Percentiles rank a stretch among this genome's conserved stretches.
These are phyloP conservation scores for Coemansia sp. DNA, from an alignment of 192 early-diverging fungal genomes.

Conservation along the genomic window DNA sequence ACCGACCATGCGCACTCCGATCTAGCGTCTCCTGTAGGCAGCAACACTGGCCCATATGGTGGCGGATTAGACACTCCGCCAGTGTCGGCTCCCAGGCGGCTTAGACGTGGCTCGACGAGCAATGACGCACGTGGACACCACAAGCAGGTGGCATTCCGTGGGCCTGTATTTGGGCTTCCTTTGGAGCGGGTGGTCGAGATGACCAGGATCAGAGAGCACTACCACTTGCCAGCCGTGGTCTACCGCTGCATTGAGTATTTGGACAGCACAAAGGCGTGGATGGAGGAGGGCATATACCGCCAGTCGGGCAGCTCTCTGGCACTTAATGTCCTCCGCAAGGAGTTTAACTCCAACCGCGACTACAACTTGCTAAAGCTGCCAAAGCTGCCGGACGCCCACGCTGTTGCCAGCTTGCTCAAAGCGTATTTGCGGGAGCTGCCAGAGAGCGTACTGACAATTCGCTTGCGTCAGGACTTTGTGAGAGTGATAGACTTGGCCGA, in stretches of 20 bases:
- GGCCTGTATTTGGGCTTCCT: conserved; percentile 78
- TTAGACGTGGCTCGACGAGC: conserved; percentile 43
- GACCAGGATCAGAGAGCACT: conserved; percentile 67
- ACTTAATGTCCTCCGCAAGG: conserved; percentile 71
- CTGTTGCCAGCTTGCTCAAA: conserved; percentile 87
- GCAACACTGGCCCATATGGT: conserved; percentile 7
- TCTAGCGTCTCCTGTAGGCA: conserved; percentile 2
- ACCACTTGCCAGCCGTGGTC: conserved; percentile 84
- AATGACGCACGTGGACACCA: conserved; percentile 14
- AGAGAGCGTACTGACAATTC: conserved; percentile 80
- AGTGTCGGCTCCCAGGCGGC: conserved; percentile 23
- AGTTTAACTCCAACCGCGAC: conserved; percentile 66
- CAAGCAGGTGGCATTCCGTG: conserved; percentile 12
- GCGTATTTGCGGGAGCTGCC: conserved; percentile 87
- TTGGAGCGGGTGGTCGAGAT: conserved; percentile 73
- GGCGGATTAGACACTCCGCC: conserved; percentile 14
- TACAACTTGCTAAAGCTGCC: conserved; percentile 46
- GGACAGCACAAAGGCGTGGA: conserved; percentile 79
- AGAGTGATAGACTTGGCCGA: conserved; percentile 78
- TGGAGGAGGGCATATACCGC: conserved; percentile 95
- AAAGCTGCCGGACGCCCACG: conserved; percentile 86
- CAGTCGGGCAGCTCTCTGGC: conserved; percentile 72
- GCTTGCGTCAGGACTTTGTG: conserved; percentile 79
- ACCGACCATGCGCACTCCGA: conserved; percentile 27
- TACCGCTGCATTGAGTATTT: conserved; percentile 95